Evolutionary conservation across 2,329 filamentous ascomycete genomes (phyloP).

Genomic region (Verticillium nonalfalfae): DNA sequence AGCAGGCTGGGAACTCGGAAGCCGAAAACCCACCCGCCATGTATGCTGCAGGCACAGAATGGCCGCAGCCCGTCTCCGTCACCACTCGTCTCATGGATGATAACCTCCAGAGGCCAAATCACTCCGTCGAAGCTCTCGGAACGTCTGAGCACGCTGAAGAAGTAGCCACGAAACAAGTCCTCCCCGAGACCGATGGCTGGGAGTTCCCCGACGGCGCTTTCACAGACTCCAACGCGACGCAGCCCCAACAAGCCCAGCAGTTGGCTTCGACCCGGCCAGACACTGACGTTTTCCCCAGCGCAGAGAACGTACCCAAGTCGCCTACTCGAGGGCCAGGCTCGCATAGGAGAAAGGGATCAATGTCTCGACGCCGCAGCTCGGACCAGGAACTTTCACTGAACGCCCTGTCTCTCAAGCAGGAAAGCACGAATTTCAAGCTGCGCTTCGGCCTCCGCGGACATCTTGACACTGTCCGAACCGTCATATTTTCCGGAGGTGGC

Average conservation of each 20-base stretch:
- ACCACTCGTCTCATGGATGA: constrained; percentile 25
- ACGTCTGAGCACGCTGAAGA: constrained; percentile 33
- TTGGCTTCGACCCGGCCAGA: constrained; percentile 64
- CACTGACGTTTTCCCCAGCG: constrained; percentile 79
- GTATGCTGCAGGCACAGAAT: constrained; percentile 26
- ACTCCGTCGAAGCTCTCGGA: constrained; percentile 30
- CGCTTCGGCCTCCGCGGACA: constrained; percentile 89
- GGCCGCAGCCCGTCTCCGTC: constrained; percentile 19
- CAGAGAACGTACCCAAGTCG: constrained; percentile 75
- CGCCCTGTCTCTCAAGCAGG: constrained; percentile 48
- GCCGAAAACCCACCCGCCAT: constrained; percentile 39
- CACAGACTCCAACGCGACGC: constrained; percentile 39
- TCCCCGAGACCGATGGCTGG: constrained; percentile 70
- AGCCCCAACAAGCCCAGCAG: constrained; percentile 31
- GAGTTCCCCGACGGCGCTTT: constrained; percentile 81
- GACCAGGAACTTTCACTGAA: constrained; percentile 58
- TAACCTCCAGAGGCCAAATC: constrained; percentile 22
- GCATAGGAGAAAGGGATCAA: constrained; percentile 75
- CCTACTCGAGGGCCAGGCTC: constrained; percentile 63
- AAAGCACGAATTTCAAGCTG: constrained; percentile 80
- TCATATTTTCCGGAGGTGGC: constrained; percentile 95
- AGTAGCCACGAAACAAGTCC: constrained; percentile 25
- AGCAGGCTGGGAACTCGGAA: constrained; percentile 46
- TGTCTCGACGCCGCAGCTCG: constrained; percentile 62
- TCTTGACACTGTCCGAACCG: constrained; percentile 85